Conservation (phyloP, 164 flowering plant species). For the Taxillus chinensis region DNA sequence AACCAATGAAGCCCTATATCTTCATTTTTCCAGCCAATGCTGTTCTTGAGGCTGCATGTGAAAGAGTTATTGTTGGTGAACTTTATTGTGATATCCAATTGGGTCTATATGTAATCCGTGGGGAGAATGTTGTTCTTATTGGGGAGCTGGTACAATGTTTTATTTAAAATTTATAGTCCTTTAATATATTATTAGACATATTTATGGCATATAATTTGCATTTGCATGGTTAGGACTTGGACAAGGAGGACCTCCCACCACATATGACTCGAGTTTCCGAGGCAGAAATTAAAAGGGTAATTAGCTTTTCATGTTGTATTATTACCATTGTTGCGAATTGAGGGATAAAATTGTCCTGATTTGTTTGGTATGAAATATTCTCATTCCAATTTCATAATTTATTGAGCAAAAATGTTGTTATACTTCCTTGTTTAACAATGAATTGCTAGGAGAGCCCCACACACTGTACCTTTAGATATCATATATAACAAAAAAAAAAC, state of each 20-base stretch:
- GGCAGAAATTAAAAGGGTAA: conserved; percentile 66
- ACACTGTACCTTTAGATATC: no score
- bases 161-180: neutral
- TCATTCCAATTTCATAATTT: no score
- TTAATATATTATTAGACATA: neutral
- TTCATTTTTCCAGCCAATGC: conserved; percentile 60
- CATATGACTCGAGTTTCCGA: conserved; percentile 69
- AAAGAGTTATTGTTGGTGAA: conserved; percentile 86
- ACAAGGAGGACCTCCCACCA: conserved; percentile 73
- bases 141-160: conserved; percentile 68
- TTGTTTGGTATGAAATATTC: no score
- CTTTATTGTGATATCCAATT: conserved; percentile 82
- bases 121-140: conserved; percentile 90
- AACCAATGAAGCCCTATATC: no score
- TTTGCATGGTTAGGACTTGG: conserved; percentile 42
- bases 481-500: no score
- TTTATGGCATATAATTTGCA: neutral
- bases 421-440: no score
- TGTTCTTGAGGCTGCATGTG: conserved; percentile 89
- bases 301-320: conserved; percentile 1
- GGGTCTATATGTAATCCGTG: conserved; percentile 89
- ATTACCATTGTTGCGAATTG: neutral
- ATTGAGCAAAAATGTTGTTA: no score
- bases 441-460: no score
- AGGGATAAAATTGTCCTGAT: no score